Conservation (phyloP, 805 yeast genomes). For the Komagataella populi region DNA sequence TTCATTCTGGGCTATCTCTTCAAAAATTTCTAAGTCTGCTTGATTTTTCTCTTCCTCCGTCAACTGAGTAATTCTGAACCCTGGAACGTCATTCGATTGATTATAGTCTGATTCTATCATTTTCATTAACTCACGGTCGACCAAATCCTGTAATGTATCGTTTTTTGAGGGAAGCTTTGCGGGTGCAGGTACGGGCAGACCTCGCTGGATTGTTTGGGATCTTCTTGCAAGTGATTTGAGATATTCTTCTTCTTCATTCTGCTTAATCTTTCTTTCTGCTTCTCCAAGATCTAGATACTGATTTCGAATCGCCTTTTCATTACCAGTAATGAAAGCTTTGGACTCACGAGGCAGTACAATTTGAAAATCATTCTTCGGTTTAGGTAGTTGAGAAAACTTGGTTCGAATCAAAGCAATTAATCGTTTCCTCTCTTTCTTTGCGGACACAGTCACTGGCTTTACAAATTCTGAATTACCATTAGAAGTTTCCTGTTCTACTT, state of each 20-base stretch:
- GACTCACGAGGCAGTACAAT: conserved; percentile 20
- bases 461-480: not conserved
- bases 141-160: conserved; percentile 1
- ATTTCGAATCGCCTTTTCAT: not conserved
- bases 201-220: conserved; percentile 32
- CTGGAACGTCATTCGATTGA: conserved; percentile 8
- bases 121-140: conserved; percentile 18
- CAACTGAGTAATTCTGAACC: conserved; percentile 10
- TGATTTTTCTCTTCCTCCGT: conserved; percentile 5
- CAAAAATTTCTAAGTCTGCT: not conserved
- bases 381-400: conserved; percentile 7
- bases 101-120: conserved; percentile 27
- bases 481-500: conserved; percentile 4
- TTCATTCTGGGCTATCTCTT: conserved; percentile 1
- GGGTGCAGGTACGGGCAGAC: conserved; percentile 19
- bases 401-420: conserved; percentile 1
- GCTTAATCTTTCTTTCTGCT: conserved; percentile 11
- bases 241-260: not conserved
- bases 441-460: conserved; percentile 10
- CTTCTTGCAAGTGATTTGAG: conserved; percentile 18
- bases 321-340: conserved; percentile 6
- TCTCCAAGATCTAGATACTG: conserved; percentile 13
- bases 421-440: conserved; percentile 4
- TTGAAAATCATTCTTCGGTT: conserved; percentile 28
- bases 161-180: not conserved